A percentile compares a stretch with the other conserved stretches of the same genome.
Conservation (phyloP, 2,329 filamentous ascomycete species). For the Sporothrix curviconia region DNA sequence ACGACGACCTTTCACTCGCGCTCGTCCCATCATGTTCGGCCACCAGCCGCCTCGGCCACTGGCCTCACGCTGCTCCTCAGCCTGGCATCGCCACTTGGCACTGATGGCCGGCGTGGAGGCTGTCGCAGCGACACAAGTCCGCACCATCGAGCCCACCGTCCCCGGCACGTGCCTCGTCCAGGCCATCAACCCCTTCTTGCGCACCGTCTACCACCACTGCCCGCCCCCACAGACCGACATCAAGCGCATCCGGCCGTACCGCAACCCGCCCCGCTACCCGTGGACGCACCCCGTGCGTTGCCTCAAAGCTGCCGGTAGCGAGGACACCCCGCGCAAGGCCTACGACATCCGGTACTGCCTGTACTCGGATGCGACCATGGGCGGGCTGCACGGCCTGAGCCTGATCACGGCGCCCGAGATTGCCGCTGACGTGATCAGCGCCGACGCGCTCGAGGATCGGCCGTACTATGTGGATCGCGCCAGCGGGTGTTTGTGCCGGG, state of each 20-base stretch:
- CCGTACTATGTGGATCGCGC: conserved; percentile 18
- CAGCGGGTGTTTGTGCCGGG: conserved; percentile 8
- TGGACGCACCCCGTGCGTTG: conserved; percentile 17
- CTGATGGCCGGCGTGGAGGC: neutral
- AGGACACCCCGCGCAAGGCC: neutral
- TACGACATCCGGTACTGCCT: conserved; percentile 18
- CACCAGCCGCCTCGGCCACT: neutral
- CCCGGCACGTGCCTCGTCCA: neutral
- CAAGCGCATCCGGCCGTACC: conserved; percentile 4
- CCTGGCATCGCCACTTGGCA: neutral
- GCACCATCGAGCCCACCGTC: neutral
- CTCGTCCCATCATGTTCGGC: neutral
- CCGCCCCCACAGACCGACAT: conserved; percentile 9
- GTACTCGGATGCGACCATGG: conserved; percentile 20
- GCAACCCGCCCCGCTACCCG: conserved; percentile 9
- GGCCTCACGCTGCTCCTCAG: neutral
- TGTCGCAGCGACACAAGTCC: neutral
- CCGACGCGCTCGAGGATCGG: conserved; percentile 20
- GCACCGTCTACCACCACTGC: conserved; percentile 7
- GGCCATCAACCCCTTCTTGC: conserved; percentile 7
- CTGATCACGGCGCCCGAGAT: conserved; percentile 20
- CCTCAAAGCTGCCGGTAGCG: neutral
- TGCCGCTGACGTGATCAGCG: conserved; percentile 19
- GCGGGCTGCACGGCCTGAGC: conserved; percentile 19
- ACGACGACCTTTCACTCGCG: too few species aligned